Evolutionary conservation across 2,329 filamentous ascomycete genomes (phyloP), one percentile per base, ranked within the genome.

Genomic region (Didymella segeticola): DNA sequence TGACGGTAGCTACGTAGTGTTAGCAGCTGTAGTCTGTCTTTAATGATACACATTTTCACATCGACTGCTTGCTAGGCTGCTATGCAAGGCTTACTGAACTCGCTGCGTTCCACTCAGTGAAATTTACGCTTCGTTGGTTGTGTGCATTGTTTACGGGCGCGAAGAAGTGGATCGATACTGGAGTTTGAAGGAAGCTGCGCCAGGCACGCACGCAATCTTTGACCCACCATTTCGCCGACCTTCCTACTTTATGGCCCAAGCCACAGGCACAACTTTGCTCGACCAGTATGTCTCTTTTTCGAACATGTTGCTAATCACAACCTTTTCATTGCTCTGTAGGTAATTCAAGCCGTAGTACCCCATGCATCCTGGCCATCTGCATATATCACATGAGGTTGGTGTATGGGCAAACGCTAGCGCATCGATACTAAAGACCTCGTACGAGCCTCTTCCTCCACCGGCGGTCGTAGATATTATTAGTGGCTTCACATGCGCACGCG

Each of bases 21-120:
- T 25, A 45, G 48, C 48, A 29, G 20, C 25, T 5, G 20, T 37
- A 50, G 48, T 48, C 48, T 50, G 42, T 50, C 48, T 20, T 17
- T 53, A 45, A 56, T 59, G 26, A 47, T 22, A 41, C 29, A 31
- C 20, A 15, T 15, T 23, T 4, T n/a, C n/a, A n/a, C n/a, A n/a
- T n/a, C n/a, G n/a, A n/a, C n/a, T n/a, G n/a, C n/a, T n/a, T n/a
- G n/a, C n/a, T n/a, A n/a, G n/a, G n/a, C n/a, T n/a, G n/a, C n/a
- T n/a, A n/a, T n/a, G n/a, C n/a, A n/a, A n/a, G n/a, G n/a, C n/a
- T n/a, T n/a, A n/a, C n/a, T n/a, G n/a, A n/a, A n/a, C n/a, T n/a
- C n/a, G n/a, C n/a, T n/a, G n/a, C n/a, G n/a, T n/a, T n/a, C n/a
- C n/a, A n/a, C n/a, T n/a, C n/a, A n/a, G n/a, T n/a, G n/a, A n/a